Conservation (phyloP, 306 rosid genomes). For the Vachellia collinsii region DNA sequence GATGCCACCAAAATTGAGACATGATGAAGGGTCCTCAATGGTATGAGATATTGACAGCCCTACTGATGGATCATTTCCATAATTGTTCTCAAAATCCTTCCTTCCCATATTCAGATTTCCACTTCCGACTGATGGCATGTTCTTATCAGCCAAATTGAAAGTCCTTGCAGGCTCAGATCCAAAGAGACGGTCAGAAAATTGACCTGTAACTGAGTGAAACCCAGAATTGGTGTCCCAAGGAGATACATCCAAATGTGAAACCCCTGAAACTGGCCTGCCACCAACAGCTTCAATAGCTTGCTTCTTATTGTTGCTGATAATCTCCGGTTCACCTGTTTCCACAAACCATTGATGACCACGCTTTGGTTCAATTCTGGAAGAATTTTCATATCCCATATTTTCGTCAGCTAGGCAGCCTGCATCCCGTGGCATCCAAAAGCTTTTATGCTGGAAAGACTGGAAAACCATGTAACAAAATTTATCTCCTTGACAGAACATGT, state of each 20-base stretch:
- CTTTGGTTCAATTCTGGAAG: slow-evolving; percentile 77
- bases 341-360: slow-evolving; percentile 84
- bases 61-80: slow-evolving; percentile 61
- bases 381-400: slow-evolving; percentile 73
- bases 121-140: slow-evolving; percentile 55
- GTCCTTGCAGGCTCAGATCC: slow-evolving; percentile 67
- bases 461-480: slow-evolving; percentile 31
- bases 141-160: slow-evolving; percentile 71
- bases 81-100: slow-evolving; percentile 67
- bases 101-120: slow-evolving; percentile 67
- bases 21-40: slow-evolving; percentile 66
- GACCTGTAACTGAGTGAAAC: slow-evolving; percentile 79
- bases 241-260: slow-evolving; percentile 58
- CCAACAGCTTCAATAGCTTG: slow-evolving; percentile 72
- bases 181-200: slow-evolving; percentile 69
- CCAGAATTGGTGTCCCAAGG: slow-evolving; percentile 78
- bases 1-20: slow-evolving; percentile 75
- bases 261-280: slow-evolving; percentile 66
- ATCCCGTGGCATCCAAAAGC: slow-evolving; percentile 75
- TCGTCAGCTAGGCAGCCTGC: slow-evolving; percentile 80
- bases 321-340: slow-evolving; percentile 68
- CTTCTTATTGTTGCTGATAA: slow-evolving; percentile 63
- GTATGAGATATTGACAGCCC: slow-evolving; percentile 76
- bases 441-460: slow-evolving; percentile 87
- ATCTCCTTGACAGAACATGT: slow-evolving; percentile 3